Evolutionary conservation across 768 basidiomycete species (phyloP).

Genomic region (Macrolepiota fuliginosa): DNA sequence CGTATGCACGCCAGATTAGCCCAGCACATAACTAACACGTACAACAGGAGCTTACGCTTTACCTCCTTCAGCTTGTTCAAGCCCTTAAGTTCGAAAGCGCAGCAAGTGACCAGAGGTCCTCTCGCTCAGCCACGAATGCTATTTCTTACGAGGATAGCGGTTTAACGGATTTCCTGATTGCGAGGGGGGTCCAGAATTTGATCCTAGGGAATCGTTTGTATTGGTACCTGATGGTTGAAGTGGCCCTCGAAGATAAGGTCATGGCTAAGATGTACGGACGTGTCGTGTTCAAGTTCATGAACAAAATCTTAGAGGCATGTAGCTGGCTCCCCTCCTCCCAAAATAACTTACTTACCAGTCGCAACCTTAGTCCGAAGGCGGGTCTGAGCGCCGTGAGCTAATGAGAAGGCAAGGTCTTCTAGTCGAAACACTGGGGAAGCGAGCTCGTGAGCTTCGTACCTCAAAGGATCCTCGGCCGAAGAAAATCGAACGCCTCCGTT

Average conservation of each 20-base stretch:
- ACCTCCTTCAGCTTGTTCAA: conserved; percentile 94
- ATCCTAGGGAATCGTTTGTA: conserved; percentile 90
- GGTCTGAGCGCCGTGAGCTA: conserved; percentile 80
- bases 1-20: conserved; percentile 17
- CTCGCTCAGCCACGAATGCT: conserved; percentile 69
- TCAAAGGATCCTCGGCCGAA: conserved; percentile 94
- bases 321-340: neutral
- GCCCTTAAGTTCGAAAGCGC: conserved; percentile 94
- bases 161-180: conserved; percentile 88
- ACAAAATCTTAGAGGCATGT: conserved; percentile 79
- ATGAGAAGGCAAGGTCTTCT: conserved; percentile 90
- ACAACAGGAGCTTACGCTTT: conserved; percentile 81
- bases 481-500: conserved; percentile 95
- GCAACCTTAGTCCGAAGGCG: conserved; percentile 57
- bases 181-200: conserved; percentile 76
- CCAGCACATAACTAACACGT: neutral
- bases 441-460: conserved; percentile 82
- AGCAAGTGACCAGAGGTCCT: conserved; percentile 72
- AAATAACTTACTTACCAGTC: neutral
- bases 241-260: conserved; percentile 80
- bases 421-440: conserved; percentile 79
- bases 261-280: conserved; percentile 93
- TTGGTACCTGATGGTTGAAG: conserved; percentile 98
- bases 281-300: conserved; percentile 89
- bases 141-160: conserved; percentile 91